Evolutionary conservation across 75 land plant genomes (phyloP).

Genomic region (Picea sitchensis): DNA sequence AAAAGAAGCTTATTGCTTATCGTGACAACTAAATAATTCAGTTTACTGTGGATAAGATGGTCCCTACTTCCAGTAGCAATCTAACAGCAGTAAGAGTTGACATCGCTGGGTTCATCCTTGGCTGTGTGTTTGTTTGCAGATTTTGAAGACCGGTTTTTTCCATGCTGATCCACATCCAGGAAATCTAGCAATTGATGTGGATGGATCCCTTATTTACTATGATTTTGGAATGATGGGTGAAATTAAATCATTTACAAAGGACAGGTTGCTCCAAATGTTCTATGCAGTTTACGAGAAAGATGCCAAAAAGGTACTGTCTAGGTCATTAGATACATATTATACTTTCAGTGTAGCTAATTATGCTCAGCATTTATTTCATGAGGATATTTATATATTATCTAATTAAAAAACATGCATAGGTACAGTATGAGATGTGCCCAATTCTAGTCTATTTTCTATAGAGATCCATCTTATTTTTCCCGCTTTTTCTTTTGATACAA

Average conservation of each 20-base stretch:
- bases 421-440: neutral
- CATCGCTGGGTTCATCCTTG: neutral
- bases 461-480: neutral
- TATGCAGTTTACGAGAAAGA: conserved; percentile 97
- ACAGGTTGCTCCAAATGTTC: conserved; percentile 86
- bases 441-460: neutral
- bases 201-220: conserved; percentile 93
- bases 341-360: neutral
- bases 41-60: neutral
- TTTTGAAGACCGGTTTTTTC: conserved; percentile 95
- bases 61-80: neutral
- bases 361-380: neutral
- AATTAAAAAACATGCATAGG: neutral
- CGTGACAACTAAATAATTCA: neutral
- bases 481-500: neutral
- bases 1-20: neutral
- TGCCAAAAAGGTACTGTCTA: conserved; percentile 68
- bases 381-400: neutral
- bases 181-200: conserved; percentile 84
- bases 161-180: conserved; percentile 99
- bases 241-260: conserved; percentile 80
- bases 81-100: neutral
- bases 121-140: conserved; percentile 37
- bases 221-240: conserved; percentile 99
- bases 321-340: neutral